A percentile compares a stretch with the other conserved stretches of the same genome.
phyloP scores from a whole-genome alignment of 2,329 filamentous ascomycete genomes.

The Apiospora hydei region DNA sequence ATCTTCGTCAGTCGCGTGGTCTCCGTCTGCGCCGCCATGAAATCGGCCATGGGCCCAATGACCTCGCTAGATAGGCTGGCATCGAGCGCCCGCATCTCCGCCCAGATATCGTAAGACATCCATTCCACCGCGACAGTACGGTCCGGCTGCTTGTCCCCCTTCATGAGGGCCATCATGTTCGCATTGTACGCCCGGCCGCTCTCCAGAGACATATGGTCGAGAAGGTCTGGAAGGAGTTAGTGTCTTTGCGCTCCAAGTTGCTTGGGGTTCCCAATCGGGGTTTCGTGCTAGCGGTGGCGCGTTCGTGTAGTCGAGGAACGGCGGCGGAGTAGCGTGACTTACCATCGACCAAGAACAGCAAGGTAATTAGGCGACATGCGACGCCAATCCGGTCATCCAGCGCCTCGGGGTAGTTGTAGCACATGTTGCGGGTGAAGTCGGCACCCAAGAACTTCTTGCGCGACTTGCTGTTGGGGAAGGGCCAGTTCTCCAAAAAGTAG shows the following conservation, averaged over 20 bases:
- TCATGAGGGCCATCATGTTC: conserved; percentile 44
- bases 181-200: conserved; percentile 48
- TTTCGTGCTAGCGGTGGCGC: neutral
- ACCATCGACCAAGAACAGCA: conserved; percentile 54
- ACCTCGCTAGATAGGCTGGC: conserved; percentile 42
- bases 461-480: conserved; percentile 42
- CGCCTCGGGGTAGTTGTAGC: conserved; percentile 47
- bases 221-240: conserved; percentile 41
- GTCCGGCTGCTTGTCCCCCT: conserved; percentile 41
- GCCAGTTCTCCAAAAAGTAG: conserved; percentile 49
- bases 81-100: conserved; percentile 45
- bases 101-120: conserved; percentile 47
- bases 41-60: conserved; percentile 44
- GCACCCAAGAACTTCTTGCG: conserved; percentile 43
- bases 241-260: neutral
- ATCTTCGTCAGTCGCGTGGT: conserved; percentile 31
- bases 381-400: conserved; percentile 47
- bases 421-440: conserved; percentile 46
- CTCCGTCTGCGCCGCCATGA: conserved; percentile 49
- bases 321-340: conserved; percentile 26
- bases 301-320: neutral
- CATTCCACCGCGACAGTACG: conserved; percentile 41
- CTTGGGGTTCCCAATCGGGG: neutral
- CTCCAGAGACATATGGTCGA: conserved; percentile 50
- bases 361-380: conserved; percentile 47